These are phyloP conservation scores for Leccinum obscurum DNA, from an alignment of 768 basidiomycete genomes.

Conservation along the genomic window DNA sequence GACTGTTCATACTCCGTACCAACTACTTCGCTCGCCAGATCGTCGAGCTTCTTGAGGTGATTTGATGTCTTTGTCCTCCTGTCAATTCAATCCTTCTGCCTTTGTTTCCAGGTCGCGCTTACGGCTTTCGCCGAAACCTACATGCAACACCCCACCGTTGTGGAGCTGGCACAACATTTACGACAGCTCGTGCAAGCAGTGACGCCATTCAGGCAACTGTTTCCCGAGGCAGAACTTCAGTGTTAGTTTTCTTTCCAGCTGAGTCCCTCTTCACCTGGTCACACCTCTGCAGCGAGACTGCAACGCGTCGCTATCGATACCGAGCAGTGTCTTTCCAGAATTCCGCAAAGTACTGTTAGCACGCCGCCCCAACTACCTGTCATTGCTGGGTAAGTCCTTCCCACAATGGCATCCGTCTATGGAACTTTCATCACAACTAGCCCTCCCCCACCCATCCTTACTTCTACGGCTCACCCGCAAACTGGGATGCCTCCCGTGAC, in stretches of 20 bases:
- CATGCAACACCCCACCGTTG: background rate
- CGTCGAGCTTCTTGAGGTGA: slow-evolving; percentile 48
- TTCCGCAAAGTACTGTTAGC: background rate
- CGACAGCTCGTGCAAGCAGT: slow-evolving; percentile 22
- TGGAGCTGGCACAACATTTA: slow-evolving; percentile 14
- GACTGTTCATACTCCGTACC: slow-evolving; percentile 3
- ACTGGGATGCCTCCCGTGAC: background rate
- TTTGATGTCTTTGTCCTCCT: slow-evolving; percentile 10
- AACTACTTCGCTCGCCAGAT: slow-evolving; percentile 39
- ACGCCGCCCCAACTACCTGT: background rate
- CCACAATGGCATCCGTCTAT: background rate
- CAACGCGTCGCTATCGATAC: slow-evolving; percentile 18
- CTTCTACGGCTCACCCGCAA: background rate
- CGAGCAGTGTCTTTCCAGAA: background rate
- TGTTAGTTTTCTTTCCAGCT: slow-evolving; percentile 12
- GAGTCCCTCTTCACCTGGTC: background rate
- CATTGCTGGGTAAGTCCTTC: slow-evolving; percentile 15
- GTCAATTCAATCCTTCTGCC: slow-evolving; percentile 1
- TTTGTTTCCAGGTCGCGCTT: slow-evolving; percentile 22
- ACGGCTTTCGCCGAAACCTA: slow-evolving; percentile 16
- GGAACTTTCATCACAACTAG: slow-evolving; percentile 4
- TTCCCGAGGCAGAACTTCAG: slow-evolving; percentile 24
- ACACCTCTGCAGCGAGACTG: slow-evolving; percentile 19
- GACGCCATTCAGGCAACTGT: slow-evolving; percentile 20
- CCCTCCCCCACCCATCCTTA: background rate